A percentile compares a stretch with the other conserved stretches of the same genome.
These are phyloP conservation scores for Stromatinia cepivora DNA, from an alignment of 2,329 filamentous ascomycete genomes.

Conservation along the genomic window DNA sequence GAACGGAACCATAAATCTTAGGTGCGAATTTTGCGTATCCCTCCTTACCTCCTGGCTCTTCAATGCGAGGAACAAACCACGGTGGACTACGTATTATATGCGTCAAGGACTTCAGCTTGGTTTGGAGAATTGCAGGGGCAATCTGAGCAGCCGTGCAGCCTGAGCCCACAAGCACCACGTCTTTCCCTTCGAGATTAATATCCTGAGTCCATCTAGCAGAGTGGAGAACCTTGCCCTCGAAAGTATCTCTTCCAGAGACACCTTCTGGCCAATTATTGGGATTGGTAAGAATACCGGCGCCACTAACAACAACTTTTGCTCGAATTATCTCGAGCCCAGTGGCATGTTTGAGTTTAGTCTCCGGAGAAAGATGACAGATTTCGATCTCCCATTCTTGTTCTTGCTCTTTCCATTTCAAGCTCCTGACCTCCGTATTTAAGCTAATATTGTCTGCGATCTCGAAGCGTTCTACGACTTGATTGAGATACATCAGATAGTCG, in stretches of 20 bases:
- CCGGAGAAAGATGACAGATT: not conserved
- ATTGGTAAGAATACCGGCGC: slow-evolving; percentile 56
- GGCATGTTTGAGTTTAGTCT: not conserved
- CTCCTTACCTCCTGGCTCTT: not conserved
- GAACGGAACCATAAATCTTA: not conserved
- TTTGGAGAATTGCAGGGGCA: not conserved
- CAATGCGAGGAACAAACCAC: not conserved
- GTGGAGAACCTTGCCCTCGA: not conserved
- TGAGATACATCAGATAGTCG: not conserved
- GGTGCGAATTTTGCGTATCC: not conserved
- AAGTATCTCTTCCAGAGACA: slow-evolving; percentile 47
- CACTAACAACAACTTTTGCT: slow-evolving; percentile 52
- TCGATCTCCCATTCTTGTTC: not conserved
- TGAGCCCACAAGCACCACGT: not conserved
- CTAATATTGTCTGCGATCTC: not conserved
- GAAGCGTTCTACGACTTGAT: not conserved
- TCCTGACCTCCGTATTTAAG: not conserved
- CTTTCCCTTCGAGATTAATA: not conserved
- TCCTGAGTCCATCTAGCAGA: not conserved
- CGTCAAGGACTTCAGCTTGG: not conserved
- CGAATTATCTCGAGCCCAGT: not conserved
- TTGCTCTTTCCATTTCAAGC: not conserved
- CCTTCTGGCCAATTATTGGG: slow-evolving; percentile 51
- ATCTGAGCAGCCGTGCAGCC: not conserved
- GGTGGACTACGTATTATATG: not conserved